phyloP scores from a whole-genome alignment of 441 rosid species.

The Aleurites moluccanus region DNA sequence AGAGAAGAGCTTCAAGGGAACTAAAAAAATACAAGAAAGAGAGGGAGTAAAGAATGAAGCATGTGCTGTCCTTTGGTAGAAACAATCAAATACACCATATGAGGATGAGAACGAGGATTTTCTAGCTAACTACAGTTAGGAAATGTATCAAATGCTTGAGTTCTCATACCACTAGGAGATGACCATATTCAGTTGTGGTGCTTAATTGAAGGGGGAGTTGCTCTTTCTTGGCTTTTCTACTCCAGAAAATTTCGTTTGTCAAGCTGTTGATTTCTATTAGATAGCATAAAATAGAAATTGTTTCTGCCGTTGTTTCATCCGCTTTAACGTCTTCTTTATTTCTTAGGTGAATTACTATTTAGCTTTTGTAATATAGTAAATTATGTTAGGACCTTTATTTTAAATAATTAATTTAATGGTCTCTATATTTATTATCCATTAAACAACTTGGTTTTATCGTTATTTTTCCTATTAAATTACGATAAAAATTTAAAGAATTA shows the following conservation, averaged over 20 bases:
- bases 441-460: too few species aligned
- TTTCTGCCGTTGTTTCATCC: too few species aligned
- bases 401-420: too few species aligned
- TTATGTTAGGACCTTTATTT: too few species aligned
- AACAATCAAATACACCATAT: background rate
- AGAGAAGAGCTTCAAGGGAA: conserved; percentile 50
- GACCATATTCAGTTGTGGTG: too few species aligned
- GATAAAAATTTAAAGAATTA: too few species aligned
- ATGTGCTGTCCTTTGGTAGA: background rate
- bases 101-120: background rate
- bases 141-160: background rate
- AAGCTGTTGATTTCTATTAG: background rate
- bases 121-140: background rate
- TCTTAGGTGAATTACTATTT: too few species aligned
- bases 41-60: background rate
- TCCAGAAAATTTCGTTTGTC: background rate
- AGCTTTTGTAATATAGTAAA: too few species aligned
- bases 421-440: too few species aligned
- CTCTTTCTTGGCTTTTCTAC: background rate
- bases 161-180: background rate
- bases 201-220: background rate
- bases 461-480: too few species aligned
- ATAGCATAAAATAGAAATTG: background rate
- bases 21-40: conserved; percentile 18
- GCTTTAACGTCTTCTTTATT: too few species aligned